A percentile compares a stretch with the other conserved stretches of the same genome.
phyloP scores from a whole-genome alignment of 2,329 filamentous ascomycete species.

The Ophiostoma australiae region DNA sequence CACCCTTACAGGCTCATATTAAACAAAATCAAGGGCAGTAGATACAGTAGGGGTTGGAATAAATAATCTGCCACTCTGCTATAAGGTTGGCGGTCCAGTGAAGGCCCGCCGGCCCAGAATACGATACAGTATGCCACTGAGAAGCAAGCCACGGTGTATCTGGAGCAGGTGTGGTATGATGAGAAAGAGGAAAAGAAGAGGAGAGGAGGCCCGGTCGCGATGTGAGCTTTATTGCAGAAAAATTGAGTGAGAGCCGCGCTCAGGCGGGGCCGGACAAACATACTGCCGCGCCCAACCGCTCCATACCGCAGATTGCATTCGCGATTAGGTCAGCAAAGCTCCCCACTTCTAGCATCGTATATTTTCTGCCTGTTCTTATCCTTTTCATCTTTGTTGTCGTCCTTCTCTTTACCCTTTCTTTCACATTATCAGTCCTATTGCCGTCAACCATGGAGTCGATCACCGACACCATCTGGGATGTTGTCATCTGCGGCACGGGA shows the following conservation, averaged over 20 bases:
- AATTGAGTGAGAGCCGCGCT: background rate
- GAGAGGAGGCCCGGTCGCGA: background rate
- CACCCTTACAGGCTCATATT: slow-evolving; percentile 66
- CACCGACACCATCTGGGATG: slow-evolving; percentile 70
- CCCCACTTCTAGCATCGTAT: slow-evolving; percentile 9
- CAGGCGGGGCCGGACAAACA: slow-evolving; percentile 20
- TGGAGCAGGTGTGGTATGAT: slow-evolving; percentile 16
- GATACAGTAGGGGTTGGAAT: slow-evolving; percentile 63
- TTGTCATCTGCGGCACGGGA: slow-evolving; percentile 72
- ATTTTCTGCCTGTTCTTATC: slow-evolving; percentile 12
- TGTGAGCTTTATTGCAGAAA: slow-evolving; percentile 17
- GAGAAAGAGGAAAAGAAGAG: slow-evolving; percentile 30
- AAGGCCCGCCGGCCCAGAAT: slow-evolving; percentile 40
- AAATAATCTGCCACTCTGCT: slow-evolving; percentile 59
- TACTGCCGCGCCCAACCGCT: slow-evolving; percentile 16
- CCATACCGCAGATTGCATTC: background rate
- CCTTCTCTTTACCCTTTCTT: slow-evolving; percentile 16
- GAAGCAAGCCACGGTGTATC: slow-evolving; percentile 14
- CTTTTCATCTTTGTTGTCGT: background rate
- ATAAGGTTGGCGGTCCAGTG: slow-evolving; percentile 46
- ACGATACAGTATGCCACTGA: slow-evolving; percentile 33
- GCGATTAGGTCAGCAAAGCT: background rate
- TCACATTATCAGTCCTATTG: slow-evolving; percentile 22
- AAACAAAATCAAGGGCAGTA: slow-evolving; percentile 76
- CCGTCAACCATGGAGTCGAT: slow-evolving; percentile 62